phyloP scores from a whole-genome alignment of 2,329 filamentous ascomycete genomes.

The Exophiala dermatitidis region DNA sequence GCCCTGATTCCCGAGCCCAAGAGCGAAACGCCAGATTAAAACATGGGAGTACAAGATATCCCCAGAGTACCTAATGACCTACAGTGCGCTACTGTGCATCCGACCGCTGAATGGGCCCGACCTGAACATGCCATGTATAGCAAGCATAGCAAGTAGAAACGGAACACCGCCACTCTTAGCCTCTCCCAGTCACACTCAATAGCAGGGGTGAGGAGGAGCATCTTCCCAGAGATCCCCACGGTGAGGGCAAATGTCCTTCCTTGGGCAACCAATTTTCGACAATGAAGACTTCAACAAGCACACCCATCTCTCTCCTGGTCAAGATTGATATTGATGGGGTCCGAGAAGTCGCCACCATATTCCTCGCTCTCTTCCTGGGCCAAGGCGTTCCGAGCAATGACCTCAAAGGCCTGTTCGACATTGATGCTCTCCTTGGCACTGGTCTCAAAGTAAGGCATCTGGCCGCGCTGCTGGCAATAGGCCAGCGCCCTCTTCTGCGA shows the following conservation, averaged over 20 bases:
- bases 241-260: neutral
- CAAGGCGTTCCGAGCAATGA: constrained; percentile 91
- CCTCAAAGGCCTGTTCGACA: constrained; percentile 83
- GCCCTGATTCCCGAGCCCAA: neutral
- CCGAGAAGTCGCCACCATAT: constrained; percentile 93
- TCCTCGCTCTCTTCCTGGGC: constrained; percentile 97
- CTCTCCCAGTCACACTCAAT: no score
- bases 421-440: constrained; percentile 98
- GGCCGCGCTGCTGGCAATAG: constrained; percentile 95
- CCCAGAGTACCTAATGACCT: neutral
- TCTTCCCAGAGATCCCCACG: neutral
- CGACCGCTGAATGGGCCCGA: no score
- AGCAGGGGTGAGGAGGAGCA: no score
- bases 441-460: constrained; percentile 98
- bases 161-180: no score
- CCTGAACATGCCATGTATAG: neutral
- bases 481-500: constrained; percentile 93
- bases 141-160: no score
- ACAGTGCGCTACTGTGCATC: neutral
- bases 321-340: constrained; percentile 96
- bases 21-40: neutral
- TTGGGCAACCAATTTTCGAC: neutral
- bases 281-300: constrained; percentile 59
- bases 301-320: constrained; percentile 90
- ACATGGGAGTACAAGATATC: neutral